Evolutionary conservation across 495 filamentous ascomycete species (phyloP).

Genomic region (Aspergillus heteromorphus): DNA sequence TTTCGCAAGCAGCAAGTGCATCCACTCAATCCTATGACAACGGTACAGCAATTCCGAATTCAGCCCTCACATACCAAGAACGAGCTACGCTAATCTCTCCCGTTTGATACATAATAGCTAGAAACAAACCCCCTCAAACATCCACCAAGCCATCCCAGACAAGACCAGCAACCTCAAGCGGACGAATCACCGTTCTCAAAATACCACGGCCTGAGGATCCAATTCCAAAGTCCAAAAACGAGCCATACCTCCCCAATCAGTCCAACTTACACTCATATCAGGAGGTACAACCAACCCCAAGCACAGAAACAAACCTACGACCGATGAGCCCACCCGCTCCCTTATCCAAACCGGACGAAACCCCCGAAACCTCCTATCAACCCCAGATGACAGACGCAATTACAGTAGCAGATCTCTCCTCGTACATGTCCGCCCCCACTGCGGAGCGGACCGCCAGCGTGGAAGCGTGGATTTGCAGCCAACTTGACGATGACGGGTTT

Average conservation of each 20-base stretch:
- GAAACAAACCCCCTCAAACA: neutral
- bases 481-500: constrained; percentile 42
- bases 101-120: neutral
- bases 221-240: neutral
- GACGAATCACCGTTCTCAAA: neutral
- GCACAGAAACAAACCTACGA: neutral
- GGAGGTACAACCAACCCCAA: neutral
- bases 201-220: neutral
- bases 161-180: constrained; percentile 6
- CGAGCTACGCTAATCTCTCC: neutral
- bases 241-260: neutral
- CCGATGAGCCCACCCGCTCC: neutral
- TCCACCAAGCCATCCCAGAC: neutral
- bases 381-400: neutral
- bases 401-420: constrained; percentile 24
- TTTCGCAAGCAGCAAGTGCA: neutral
- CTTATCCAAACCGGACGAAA: neutral
- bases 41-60: neutral
- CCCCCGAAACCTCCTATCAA: neutral
- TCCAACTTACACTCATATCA: neutral
- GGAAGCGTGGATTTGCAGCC: constrained; percentile 40
- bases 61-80: no score
- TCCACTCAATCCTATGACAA: neutral
- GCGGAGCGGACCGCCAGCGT: constrained; percentile 30
- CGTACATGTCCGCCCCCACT: constrained; percentile 30